Conservation (phyloP, 305 asterid genomes). For the Coffea humblotiana region DNA sequence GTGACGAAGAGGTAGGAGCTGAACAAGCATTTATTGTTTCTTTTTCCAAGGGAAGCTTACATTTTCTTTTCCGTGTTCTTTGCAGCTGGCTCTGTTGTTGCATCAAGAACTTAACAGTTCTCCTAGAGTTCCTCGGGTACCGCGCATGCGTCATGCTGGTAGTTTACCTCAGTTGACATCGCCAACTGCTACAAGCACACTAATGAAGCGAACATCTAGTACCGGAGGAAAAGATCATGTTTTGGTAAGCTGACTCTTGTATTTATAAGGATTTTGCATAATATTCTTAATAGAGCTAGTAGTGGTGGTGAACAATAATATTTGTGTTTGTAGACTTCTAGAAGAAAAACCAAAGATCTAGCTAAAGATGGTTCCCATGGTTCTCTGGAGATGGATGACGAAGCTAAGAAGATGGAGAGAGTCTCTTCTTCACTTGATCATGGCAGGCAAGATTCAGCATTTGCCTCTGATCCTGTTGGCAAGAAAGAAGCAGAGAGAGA, state of each 20-base stretch:
- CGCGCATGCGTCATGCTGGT: constrained; percentile 97
- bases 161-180: constrained; percentile 80
- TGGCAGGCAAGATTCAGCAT: constrained; percentile 53
- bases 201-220: constrained; percentile 71
- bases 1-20: constrained; percentile 88
- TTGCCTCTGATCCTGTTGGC: constrained; percentile 40
- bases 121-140: constrained; percentile 94
- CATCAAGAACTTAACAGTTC: constrained; percentile 99
- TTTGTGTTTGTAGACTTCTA: constrained; percentile 45
- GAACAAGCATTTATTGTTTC: constrained; percentile 13
- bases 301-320: not conserved
- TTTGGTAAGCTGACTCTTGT: constrained; percentile 44
- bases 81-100: constrained; percentile 89
- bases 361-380: constrained; percentile 56
- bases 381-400: constrained; percentile 51
- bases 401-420: constrained; percentile 58
- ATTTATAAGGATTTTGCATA: too few species aligned
- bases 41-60: constrained; percentile 6
- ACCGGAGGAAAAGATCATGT: constrained; percentile 74
- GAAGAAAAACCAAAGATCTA: constrained; percentile 69
- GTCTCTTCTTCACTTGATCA: constrained; percentile 51
- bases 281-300: not conserved
- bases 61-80: constrained; percentile 18
- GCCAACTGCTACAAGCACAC: constrained; percentile 65
- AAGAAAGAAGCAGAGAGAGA: constrained; percentile 58